A percentile compares a stretch with the other conserved stretches of the same genome.
Evolutionary conservation across 257 asterid genomes (phyloP).

Genomic region (Avicennia marina): DNA sequence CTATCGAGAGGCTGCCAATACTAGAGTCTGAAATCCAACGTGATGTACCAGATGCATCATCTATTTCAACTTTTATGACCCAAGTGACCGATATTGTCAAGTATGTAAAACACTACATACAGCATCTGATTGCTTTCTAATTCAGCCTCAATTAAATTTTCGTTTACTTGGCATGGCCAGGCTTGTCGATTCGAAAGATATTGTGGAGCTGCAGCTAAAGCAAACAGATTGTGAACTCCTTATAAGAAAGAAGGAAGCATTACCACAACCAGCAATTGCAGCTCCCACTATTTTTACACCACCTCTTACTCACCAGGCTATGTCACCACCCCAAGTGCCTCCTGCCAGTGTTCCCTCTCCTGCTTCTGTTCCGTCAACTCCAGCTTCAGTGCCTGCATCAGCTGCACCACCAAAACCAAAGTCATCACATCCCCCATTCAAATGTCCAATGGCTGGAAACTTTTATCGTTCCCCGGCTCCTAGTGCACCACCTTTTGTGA

Average conservation of each 20-base stretch:
- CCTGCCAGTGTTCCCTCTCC: constrained; percentile 30
- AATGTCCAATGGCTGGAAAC: constrained; percentile 70
- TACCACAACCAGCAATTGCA: constrained; percentile 36
- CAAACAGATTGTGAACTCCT: constrained; percentile 46
- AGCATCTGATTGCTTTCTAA: neutral
- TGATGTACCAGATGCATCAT: constrained; percentile 37
- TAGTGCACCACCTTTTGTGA: constrained; percentile 57
- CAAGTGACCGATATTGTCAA: constrained; percentile 44
- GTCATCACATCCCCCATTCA: constrained; percentile 60
- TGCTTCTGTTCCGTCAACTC: constrained; percentile 29
- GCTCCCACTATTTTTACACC: constrained; percentile 28
- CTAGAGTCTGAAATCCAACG: constrained; percentile 19
- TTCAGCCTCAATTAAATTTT: neutral
- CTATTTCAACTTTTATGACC: constrained; percentile 42
- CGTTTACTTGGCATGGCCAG: constrained; percentile 20
- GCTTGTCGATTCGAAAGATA: constrained; percentile 58
- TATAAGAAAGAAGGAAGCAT: constrained; percentile 53
- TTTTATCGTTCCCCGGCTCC: constrained; percentile 64
- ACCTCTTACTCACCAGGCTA: constrained; percentile 33
- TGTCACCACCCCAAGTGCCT: constrained; percentile 27
- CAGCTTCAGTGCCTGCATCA: constrained; percentile 24
- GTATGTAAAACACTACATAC: constrained; percentile 25
- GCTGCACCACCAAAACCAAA: constrained; percentile 41
- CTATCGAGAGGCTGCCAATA: constrained; percentile 18
- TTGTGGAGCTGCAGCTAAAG: constrained; percentile 54